Evolutionary conservation across 768 basidiomycete species (phyloP).

Genomic region (Trametes meyenii): DNA sequence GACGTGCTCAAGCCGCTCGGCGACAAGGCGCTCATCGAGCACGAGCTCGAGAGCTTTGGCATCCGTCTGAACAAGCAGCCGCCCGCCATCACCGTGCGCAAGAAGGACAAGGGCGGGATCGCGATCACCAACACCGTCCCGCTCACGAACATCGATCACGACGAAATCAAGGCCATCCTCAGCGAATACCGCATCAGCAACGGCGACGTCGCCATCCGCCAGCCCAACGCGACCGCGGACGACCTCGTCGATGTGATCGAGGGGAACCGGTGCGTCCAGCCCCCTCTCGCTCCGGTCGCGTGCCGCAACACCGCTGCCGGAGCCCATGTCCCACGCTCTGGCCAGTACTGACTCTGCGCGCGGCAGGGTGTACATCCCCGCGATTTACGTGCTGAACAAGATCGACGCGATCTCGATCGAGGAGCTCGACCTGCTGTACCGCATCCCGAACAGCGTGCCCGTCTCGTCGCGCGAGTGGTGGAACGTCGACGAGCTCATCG

Average conservation of each 20-base stretch:
- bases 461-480: constrained; percentile 94
- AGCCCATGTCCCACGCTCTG: no score
- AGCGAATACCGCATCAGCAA: constrained; percentile 93
- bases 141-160: constrained; percentile 91
- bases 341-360: no score
- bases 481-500: constrained; percentile 92
- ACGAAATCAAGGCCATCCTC: constrained; percentile 93
- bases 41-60: constrained; percentile 97
- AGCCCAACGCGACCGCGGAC: constrained; percentile 90
- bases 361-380: constrained; percentile 87
- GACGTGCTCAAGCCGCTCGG: constrained; percentile 98
- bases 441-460: constrained; percentile 95
- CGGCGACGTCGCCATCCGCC: constrained; percentile 89
- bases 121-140: constrained; percentile 97
- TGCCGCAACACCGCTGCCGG: background rate
- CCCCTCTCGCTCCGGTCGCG: background rate
- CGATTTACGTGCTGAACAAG: constrained; percentile 64
- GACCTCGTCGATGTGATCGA: constrained; percentile 98
- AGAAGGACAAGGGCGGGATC: constrained; percentile 90
- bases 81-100: constrained; percentile 81
- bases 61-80: constrained; percentile 95
- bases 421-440: constrained; percentile 93
- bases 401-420: constrained; percentile 99
- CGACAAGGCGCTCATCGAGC: constrained; percentile 90
- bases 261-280: constrained; percentile 73